These are phyloP conservation scores for Aspergillus persii DNA, from an alignment of 2,329 filamentous ascomycete species.

Conservation along the genomic window DNA sequence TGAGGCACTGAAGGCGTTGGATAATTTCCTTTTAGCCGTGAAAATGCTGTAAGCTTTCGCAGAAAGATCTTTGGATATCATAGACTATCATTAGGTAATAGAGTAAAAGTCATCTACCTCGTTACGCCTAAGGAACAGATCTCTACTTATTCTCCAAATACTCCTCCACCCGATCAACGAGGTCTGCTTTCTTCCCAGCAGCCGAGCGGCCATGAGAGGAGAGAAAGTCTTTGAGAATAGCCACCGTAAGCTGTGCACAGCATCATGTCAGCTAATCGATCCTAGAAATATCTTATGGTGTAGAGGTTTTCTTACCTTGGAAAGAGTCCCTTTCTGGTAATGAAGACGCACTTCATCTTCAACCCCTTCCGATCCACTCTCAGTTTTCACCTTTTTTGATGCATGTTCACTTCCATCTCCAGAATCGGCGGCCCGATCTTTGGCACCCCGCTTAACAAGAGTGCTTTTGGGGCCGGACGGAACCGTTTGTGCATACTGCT, in stretches of 20 bases:
- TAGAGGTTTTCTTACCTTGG: conserved; percentile 31
- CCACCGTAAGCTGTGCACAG: conserved; percentile 42
- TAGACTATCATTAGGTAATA: background rate
- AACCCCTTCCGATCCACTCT: conserved; percentile 21
- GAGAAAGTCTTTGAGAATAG: conserved; percentile 48
- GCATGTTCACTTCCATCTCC: conserved; percentile 29
- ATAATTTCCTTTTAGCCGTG: too few relatives aligned
- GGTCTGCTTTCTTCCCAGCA: conserved; percentile 50
- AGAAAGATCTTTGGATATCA: background rate
- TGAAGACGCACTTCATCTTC: conserved; percentile 41
- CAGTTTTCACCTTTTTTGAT: conserved; percentile 48
- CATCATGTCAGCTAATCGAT: conserved; percentile 5
- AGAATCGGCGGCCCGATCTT: conserved; percentile 22
- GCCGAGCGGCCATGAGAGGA: conserved; percentile 41
- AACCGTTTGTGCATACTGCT: conserved; percentile 51
- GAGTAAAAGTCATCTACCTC: background rate
- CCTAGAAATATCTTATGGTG: background rate
- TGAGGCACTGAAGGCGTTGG: background rate
- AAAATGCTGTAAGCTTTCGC: background rate
- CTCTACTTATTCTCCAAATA: conserved; percentile 45
- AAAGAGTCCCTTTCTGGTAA: conserved; percentile 44
- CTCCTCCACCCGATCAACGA: conserved; percentile 51
- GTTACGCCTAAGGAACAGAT: background rate
- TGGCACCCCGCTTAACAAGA: conserved; percentile 48
- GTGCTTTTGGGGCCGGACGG: conserved; percentile 43